Evolutionary conservation across 148 eudicot genomes (phyloP), one percentile per base, ranked within the genome.

Genomic region (Nepenthes mirabilis): DNA sequence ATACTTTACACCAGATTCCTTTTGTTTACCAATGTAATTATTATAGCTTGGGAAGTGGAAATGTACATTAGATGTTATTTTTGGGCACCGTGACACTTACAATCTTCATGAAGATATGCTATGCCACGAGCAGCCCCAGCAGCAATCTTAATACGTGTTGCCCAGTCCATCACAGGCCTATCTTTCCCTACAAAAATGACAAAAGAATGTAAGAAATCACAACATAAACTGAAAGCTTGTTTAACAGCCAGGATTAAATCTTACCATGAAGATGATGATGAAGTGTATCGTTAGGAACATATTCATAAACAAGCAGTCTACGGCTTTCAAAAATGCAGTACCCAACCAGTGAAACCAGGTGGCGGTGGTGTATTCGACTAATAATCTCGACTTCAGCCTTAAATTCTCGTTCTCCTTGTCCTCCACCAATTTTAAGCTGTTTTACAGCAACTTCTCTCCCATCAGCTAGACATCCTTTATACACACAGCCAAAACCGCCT

Each of bases 71-170:
- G 23, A 23, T 0, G 23, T 23, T 23, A 40, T 40, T 40, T 40
- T 40, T 40, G 45, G 45, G 23, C 23, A 23, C 23, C 23, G 23
- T 23, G 34, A 37, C 43, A 74, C 88, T 84, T 73, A 84, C 90
- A 84, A 61, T 84, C 90, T 82, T 91, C 97, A 71, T 91, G 97
- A 60, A 91, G 97, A 79, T 91, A 91, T 34, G 96, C 85, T 47
- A 91, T 74, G 59, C 97, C 97, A 65, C 97, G 88, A 75, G 94
- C 95, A 67, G 97, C 90, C 55, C 97, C 97, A 1, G 75, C 68
- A 49, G 97, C 94, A 70, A 91, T 79, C 74, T 80, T 91, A 54
- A 91, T 63, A 45, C 97, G 96, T 50, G 62, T 78, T 45, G 68
- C 68, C 97, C 97, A 91, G 55, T 77, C 83, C 84, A 91, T 57